Conservation (phyloP, 495 filamentous ascomycete species). For the Hypoxylon subgilvum region DNA sequence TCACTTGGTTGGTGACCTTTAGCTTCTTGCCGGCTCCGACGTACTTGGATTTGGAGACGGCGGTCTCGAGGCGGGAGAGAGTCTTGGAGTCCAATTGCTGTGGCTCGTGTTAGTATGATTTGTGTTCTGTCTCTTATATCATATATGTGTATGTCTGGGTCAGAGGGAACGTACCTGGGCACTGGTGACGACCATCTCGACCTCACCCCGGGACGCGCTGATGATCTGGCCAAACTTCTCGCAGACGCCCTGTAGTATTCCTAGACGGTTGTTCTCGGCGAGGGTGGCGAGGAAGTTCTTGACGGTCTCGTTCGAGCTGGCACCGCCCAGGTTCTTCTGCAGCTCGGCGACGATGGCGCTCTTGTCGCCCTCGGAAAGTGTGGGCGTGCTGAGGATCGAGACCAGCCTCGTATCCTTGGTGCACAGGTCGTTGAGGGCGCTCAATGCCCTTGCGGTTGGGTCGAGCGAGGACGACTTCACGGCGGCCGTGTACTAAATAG, state of each 20-base stretch:
- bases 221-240: slow-evolving; percentile 89
- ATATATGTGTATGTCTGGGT: not conserved
- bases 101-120: slow-evolving; percentile 27
- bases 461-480: slow-evolving; percentile 87
- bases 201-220: slow-evolving; percentile 86
- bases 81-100: slow-evolving; percentile 88
- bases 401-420: slow-evolving; percentile 80
- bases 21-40: slow-evolving; percentile 94
- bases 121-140: slow-evolving; percentile 8
- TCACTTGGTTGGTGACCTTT: slow-evolving; percentile 92
- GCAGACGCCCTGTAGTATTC: slow-evolving; percentile 77
- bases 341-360: slow-evolving; percentile 81
- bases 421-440: slow-evolving; percentile 70
- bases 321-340: slow-evolving; percentile 72
- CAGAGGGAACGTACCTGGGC: slow-evolving; percentile 68
- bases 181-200: slow-evolving; percentile 87
- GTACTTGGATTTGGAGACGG: slow-evolving; percentile 86
- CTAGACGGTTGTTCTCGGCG: slow-evolving; percentile 94
- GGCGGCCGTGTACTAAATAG: slow-evolving; percentile 88
- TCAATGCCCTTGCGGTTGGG: slow-evolving; percentile 74
- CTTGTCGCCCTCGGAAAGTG: slow-evolving; percentile 78
- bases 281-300: slow-evolving; percentile 91
- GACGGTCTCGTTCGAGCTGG: slow-evolving; percentile 77
- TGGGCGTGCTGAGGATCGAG: slow-evolving; percentile 77
- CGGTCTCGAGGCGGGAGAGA: slow-evolving; percentile 80